Evolutionary conservation across 768 basidiomycete species (phyloP), one percentile per base, ranked within the genome.

Genomic region (Floccularia luteovirens): DNA sequence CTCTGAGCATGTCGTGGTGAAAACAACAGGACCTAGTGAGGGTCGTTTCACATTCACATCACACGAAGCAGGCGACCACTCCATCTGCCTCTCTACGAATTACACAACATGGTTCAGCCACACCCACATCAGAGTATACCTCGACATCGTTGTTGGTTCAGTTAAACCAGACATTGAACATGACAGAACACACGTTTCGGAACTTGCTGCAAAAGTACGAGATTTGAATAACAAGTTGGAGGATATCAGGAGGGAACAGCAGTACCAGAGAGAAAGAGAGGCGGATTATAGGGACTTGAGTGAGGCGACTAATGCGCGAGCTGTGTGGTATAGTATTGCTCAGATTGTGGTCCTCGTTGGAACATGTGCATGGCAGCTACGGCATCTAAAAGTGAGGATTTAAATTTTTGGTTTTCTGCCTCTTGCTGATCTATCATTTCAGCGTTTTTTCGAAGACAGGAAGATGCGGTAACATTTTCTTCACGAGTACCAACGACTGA

Each of bases 41-140:
- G 88, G 96, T 21, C 79, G 79, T 43, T 98, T 98, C 67, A 98
- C 96, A 0, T 99, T 99, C 56, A 97, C 96, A 20, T 96, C 94
- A 3, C 91, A 96, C 57, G 90, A 93, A 44, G 75, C 93, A 21
- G 93, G 93, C 35, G 96, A 98, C 67, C 96, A 99, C 66, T 82
- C 88, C 39, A 96, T 99, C 55, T 99, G 96, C 58, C 76, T 98
- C 36, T 89, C 89, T 4, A 87, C 90, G 14, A 94, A 94, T 60
- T 85, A 90, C 62, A 82, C 90, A 2, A 78, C 87, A 12, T 94
- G 89, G 90, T 87, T 88, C 61, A 72, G 75, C 42, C 74, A 68
- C 53, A 79, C 89, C 2, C 93, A 97, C 59, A 88, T 99, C 46
- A 89, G 90, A 33, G 77, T 99, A 44, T 86, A 97, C 66, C 79